phyloP scores from a whole-genome alignment of 192 early-diverging fungal species.

The Coemansia sp. region DNA sequence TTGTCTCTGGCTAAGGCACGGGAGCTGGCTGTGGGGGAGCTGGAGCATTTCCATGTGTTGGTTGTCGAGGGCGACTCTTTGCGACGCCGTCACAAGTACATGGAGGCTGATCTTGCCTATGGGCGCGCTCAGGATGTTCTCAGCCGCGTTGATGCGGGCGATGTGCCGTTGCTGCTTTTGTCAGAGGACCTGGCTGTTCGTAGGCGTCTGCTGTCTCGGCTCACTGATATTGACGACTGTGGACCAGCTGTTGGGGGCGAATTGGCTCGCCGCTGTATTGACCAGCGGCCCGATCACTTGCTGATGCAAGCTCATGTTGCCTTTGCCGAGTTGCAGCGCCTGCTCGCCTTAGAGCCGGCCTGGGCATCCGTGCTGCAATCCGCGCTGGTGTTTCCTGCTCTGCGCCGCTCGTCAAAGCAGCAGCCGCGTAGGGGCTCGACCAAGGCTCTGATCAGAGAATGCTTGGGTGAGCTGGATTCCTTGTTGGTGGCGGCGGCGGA shows the following conservation, averaged over 20 bases:
- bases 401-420: constrained; percentile 11
- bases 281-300: constrained; percentile 30
- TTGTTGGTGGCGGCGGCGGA: constrained; percentile 14
- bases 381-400: constrained; percentile 25
- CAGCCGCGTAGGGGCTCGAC: constrained; percentile 30
- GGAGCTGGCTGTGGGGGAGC: background rate
- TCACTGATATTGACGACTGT: background rate
- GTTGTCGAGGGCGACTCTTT: constrained; percentile 39
- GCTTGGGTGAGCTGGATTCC: constrained; percentile 23
- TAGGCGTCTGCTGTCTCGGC: constrained; percentile 8
- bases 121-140: constrained; percentile 8
- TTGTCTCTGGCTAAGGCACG: constrained; percentile 2
- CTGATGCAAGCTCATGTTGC: constrained; percentile 29
- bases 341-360: constrained; percentile 3
- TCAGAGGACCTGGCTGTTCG: constrained; percentile 25
- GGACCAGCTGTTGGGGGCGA: background rate
- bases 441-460: constrained; percentile 19
- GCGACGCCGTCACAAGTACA: constrained; percentile 16
- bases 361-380: constrained; percentile 24
- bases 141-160: background rate
- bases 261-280: constrained; percentile 12
- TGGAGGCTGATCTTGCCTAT: constrained; percentile 16
- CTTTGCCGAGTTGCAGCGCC: constrained; percentile 24
- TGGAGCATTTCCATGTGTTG: constrained; percentile 10
- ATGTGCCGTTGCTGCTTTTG: constrained; percentile 10